Evolutionary conservation across 306 rosid genomes (phyloP).

Genomic region (Rosa lucieae): DNA sequence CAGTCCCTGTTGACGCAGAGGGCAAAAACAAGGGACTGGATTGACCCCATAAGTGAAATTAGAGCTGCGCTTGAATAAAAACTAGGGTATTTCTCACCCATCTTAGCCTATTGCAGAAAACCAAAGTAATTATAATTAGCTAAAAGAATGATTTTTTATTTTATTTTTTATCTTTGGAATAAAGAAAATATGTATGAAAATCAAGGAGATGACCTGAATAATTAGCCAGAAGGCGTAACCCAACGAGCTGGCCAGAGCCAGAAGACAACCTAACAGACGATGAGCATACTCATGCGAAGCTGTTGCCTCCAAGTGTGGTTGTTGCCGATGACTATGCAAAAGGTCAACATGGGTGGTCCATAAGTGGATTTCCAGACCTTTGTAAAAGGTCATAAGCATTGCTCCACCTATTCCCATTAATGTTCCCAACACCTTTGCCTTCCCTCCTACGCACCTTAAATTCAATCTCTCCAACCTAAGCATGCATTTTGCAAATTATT

Average conservation of each 20-base stretch:
- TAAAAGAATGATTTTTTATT: not conserved
- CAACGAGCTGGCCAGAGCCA: constrained; percentile 29
- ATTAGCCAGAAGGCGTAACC: constrained; percentile 41
- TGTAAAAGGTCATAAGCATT: constrained; percentile 56
- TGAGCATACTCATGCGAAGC: not conserved
- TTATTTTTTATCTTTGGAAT: too few relatives aligned
- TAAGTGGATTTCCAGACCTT: constrained; percentile 48
- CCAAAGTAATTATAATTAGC: not conserved
- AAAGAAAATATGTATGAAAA: not conserved
- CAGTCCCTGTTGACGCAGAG: constrained; percentile 54
- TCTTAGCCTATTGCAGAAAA: constrained; percentile 43
- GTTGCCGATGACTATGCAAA: constrained; percentile 13
- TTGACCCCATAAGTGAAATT: constrained; percentile 57
- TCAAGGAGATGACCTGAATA: constrained; percentile 35
- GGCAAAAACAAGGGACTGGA: constrained; percentile 46
- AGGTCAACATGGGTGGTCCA: constrained; percentile 64
- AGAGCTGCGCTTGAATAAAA: constrained; percentile 61
- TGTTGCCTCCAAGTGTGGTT: constrained; percentile 1
- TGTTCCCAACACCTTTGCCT: constrained; percentile 62
- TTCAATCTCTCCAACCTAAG: constrained; percentile 53
- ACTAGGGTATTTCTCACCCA: constrained; percentile 59
- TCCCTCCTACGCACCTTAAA: constrained; percentile 41
- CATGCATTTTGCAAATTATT: not conserved
- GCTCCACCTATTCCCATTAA: constrained; percentile 72
- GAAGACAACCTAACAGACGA: constrained; percentile 31